phyloP scores from a whole-genome alignment of 768 basidiomycete genomes.

The Gelatoporia subvermispora region DNA sequence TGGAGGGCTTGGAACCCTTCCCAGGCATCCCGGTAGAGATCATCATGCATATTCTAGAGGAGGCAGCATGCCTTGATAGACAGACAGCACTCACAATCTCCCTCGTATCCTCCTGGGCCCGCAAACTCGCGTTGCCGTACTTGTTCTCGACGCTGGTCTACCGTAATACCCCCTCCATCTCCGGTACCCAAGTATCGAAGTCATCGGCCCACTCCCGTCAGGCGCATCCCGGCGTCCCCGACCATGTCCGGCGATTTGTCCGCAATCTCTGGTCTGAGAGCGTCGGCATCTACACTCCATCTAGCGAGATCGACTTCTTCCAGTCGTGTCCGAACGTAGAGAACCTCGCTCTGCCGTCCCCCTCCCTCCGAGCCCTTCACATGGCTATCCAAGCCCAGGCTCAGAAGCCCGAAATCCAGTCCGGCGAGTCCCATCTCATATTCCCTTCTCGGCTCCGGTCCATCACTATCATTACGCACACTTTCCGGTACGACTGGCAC shows the following conservation, averaged over 20 bases:
- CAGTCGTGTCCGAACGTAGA: conserved; percentile 15
- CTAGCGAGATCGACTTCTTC: conserved; percentile 15
- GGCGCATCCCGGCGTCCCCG: neutral
- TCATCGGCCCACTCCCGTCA: conserved; percentile 1
- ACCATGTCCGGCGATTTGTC: conserved; percentile 4
- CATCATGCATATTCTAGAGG: conserved; percentile 18
- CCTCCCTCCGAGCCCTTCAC: conserved; percentile 15
- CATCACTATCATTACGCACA: conserved; percentile 19
- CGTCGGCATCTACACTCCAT: conserved; percentile 9
- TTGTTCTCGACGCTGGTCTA: conserved; percentile 18
- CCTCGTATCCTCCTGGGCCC: conserved; percentile 17
- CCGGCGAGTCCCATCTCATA: neutral
- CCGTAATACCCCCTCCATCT: neutral
- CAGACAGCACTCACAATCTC: conserved; percentile 13
- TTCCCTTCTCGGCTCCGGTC: conserved; percentile 8
- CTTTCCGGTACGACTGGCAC: conserved; percentile 18
- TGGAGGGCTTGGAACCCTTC: too few relatives aligned
- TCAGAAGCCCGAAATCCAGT: neutral
- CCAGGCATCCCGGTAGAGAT: conserved; percentile 11
- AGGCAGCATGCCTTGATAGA: conserved; percentile 9
- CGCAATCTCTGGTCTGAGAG: conserved; percentile 21
- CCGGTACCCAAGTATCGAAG: neutral
- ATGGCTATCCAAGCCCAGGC: conserved; percentile 3
- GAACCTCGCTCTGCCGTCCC: conserved; percentile 14
- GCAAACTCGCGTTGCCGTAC: conserved; percentile 12